Evolutionary conservation across 2,329 filamentous ascomycete genomes (phyloP).

Genomic region (Pestalotiopsis sp.): DNA sequence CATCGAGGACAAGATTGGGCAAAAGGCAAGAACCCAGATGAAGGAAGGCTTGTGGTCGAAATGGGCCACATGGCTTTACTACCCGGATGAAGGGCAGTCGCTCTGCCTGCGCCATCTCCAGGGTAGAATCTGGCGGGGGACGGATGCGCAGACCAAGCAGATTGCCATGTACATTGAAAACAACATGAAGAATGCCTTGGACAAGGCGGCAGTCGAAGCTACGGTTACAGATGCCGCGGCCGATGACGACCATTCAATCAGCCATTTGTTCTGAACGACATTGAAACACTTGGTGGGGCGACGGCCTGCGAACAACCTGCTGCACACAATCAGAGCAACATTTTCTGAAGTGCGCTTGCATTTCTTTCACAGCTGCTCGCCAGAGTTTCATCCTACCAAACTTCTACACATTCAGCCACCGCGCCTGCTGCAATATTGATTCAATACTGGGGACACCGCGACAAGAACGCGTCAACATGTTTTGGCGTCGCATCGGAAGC

Average conservation of each 20-base stretch:
- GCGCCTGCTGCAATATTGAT: background rate
- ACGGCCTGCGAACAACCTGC: background rate
- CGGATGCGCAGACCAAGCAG: slow-evolving; percentile 29
- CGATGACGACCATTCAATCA: background rate
- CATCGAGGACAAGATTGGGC: slow-evolving; percentile 59
- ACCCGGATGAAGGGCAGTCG: slow-evolving; percentile 46
- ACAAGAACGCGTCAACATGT: background rate
- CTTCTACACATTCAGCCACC: no score
- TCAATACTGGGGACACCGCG: background rate
- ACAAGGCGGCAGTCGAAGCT: background rate
- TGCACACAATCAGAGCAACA: background rate
- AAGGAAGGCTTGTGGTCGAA: slow-evolving; percentile 53
- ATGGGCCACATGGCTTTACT: slow-evolving; percentile 61
- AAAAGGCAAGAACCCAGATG: slow-evolving; percentile 58
- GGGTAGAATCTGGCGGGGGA: slow-evolving; percentile 52
- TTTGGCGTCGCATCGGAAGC: background rate
- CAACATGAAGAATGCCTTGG: background rate
- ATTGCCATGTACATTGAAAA: background rate
- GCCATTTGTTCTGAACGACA: background rate
- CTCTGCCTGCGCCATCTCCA: slow-evolving; percentile 54
- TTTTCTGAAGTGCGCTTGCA: no score
- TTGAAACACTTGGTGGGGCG: background rate
- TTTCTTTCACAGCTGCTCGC: no score
- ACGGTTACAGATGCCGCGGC: background rate
- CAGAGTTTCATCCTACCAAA: background rate